Conservation (phyloP, 345 rosid genomes). For the Laguncularia racemosa region DNA sequence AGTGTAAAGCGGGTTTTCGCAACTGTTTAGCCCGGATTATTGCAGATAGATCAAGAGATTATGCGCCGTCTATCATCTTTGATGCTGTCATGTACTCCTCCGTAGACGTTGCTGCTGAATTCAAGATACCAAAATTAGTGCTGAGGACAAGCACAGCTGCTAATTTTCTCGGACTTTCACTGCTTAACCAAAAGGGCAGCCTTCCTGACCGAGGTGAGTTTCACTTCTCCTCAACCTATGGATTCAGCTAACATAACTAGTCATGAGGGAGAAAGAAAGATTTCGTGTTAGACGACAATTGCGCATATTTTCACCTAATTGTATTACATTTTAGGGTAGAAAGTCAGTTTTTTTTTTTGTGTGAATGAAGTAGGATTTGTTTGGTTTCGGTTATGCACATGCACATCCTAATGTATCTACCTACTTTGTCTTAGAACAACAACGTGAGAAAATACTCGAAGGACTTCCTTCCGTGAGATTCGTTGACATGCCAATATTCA, state of each 20-base stretch:
- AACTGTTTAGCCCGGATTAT: constrained; percentile 2
- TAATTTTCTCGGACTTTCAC: constrained; percentile 5
- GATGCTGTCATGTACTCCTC: constrained; percentile 13
- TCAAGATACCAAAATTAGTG: constrained; percentile 11
- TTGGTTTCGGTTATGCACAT: too few species aligned
- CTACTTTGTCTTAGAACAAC: background rate
- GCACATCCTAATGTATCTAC: too few species aligned
- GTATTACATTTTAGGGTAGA: too few species aligned
- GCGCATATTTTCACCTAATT: too few species aligned
- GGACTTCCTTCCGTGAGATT: constrained; percentile 4
- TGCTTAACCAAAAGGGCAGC: constrained; percentile 3
- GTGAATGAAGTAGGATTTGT: too few species aligned
- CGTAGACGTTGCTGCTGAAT: constrained; percentile 1
- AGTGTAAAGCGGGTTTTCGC: too few species aligned
- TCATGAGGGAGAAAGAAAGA: too few species aligned
- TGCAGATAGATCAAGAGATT: background rate
- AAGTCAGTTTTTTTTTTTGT: too few species aligned
- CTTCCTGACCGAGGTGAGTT: constrained; percentile 9
- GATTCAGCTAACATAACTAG: too few species aligned
- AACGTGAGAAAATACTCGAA: constrained; percentile 1
- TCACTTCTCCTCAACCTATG: background rate
- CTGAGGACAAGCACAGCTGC: constrained; percentile 6
- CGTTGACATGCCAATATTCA: constrained; percentile 14
- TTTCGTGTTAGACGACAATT: too few species aligned
- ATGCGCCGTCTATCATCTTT: constrained; percentile 1